A percentile compares a stretch with the other conserved stretches of the same genome.
Evolutionary conservation across 257 asterid genomes (phyloP).

Genomic region (Linderniella brevidens): DNA sequence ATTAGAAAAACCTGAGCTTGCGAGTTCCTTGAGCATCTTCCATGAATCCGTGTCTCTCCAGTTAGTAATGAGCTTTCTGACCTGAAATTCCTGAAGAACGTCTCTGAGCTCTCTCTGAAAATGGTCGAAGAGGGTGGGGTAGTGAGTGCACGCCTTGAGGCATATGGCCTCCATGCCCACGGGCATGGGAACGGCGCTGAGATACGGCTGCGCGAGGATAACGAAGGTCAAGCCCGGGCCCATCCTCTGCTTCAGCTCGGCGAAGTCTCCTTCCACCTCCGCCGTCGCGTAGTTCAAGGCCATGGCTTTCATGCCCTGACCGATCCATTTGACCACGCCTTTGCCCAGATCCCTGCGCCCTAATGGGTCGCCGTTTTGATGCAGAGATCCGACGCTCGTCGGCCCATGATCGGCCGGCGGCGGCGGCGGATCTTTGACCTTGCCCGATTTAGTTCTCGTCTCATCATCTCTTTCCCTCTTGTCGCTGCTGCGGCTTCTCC

Average conservation of each 20-base stretch:
- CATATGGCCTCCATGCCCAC: slow-evolving; percentile 70
- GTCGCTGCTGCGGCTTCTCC: no score
- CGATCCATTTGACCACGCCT: slow-evolving; percentile 60
- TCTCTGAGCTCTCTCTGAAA: slow-evolving; percentile 93
- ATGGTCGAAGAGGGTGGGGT: slow-evolving; percentile 89
- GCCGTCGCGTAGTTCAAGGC: slow-evolving; percentile 53
- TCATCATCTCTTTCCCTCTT: no score
- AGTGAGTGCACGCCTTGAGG: slow-evolving; percentile 81
- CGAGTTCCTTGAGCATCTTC: slow-evolving; percentile 75
- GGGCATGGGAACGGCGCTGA: slow-evolving; percentile 83
- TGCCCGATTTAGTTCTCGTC: no score
- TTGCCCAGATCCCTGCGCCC: slow-evolving; percentile 79
- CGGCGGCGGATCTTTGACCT: no score
- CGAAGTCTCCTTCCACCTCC: slow-evolving; percentile 63
- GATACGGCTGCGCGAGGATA: slow-evolving; percentile 85
- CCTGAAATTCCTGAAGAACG: slow-evolving; percentile 51
- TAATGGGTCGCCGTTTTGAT: slow-evolving; percentile 70
- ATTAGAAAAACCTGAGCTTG: slow-evolving; percentile 76
- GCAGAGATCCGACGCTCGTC: slow-evolving; percentile 19
- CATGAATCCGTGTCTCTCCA: slow-evolving; percentile 87
- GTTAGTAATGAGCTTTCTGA: slow-evolving; percentile 26
- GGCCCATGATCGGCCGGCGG: not conserved
- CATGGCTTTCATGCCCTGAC: slow-evolving; percentile 85
- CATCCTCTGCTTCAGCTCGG: slow-evolving; percentile 49
- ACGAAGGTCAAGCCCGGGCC: slow-evolving; percentile 82